A percentile compares a stretch with the other conserved stretches of the same genome.
These are phyloP conservation scores for Glebionis coronaria DNA, from an alignment of 129 eudicot species.

Conservation along the genomic window DNA sequence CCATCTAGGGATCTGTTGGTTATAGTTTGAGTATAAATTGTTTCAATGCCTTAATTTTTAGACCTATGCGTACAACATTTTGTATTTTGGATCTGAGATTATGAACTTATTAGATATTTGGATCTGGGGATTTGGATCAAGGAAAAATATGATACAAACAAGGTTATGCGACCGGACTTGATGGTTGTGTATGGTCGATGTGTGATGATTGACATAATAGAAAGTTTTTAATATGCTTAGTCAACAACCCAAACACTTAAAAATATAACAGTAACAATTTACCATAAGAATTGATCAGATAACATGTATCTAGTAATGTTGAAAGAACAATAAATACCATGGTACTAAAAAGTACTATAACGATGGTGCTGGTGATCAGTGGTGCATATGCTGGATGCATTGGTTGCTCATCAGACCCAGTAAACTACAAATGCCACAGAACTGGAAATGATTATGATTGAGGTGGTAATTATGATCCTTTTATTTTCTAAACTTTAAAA, in stretches of 20 bases:
- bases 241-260: conserved; percentile 78
- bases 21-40: no score
- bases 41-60: no score
- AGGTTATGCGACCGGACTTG: no score
- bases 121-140: no score
- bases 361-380: conserved; percentile 84
- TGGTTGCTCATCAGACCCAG: conserved; percentile 67
- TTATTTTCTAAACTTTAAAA: no score
- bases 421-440: conserved; percentile 52
- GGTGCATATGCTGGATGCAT: conserved; percentile 69
- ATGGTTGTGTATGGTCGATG: conserved; percentile 33
- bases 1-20: no score
- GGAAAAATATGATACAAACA: no score
- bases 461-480: no score
- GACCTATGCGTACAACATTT: no score
- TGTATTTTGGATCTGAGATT: no score
- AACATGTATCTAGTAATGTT: background rate
- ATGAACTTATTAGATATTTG: no score
- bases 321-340: conserved; percentile 43
- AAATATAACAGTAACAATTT: conserved; percentile 10
- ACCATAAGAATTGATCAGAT: background rate
- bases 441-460: no score
- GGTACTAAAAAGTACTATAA: conserved; percentile 79
- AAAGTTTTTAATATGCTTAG: conserved; percentile 54
- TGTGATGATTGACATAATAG: conserved; percentile 36